These are phyloP conservation scores for Casaregolazyma lundiana DNA, from an alignment of 1,139 yeast species.

Conservation along the genomic window DNA sequence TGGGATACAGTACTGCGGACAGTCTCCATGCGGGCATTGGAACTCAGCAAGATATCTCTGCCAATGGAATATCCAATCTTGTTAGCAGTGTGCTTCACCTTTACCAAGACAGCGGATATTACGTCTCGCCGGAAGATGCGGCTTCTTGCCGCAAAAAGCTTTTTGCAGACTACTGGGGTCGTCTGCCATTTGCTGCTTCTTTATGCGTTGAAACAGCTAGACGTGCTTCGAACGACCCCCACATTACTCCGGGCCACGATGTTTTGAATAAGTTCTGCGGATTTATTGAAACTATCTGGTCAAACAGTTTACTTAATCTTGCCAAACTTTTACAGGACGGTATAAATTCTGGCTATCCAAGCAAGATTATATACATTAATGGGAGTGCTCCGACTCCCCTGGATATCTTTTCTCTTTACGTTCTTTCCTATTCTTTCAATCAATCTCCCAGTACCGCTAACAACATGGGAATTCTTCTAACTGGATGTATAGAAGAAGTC, in stretches of 20 bases:
- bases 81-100: neutral
- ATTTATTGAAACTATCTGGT: conserved; percentile 19
- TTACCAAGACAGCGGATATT: neutral
- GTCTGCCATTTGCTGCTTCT: conserved; percentile 3
- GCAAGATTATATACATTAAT: conserved; percentile 25
- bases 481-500: neutral
- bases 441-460: conserved; percentile 34
- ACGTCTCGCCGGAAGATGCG: conserved; percentile 4
- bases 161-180: neutral
- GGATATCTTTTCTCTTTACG: conserved; percentile 30
- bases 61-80: conserved; percentile 6
- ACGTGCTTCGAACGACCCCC: neutral
- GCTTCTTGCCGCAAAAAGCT: conserved; percentile 2
- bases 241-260: neutral
- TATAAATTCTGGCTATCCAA: conserved; percentile 28
- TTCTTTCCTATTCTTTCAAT: conserved; percentile 30
- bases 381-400: conserved; percentile 30
- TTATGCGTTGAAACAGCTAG: neutral
- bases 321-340: conserved; percentile 37
- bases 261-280: conserved; percentile 1
- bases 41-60: conserved; percentile 6
- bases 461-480: conserved; percentile 31
- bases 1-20: conserved; percentile 7
- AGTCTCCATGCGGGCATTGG: conserved; percentile 6
- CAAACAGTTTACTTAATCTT: conserved; percentile 32